These are phyloP conservation scores for Aspergillus sclerotioniger DNA, from an alignment of 495 filamentous ascomycete species.

Conservation along the genomic window DNA sequence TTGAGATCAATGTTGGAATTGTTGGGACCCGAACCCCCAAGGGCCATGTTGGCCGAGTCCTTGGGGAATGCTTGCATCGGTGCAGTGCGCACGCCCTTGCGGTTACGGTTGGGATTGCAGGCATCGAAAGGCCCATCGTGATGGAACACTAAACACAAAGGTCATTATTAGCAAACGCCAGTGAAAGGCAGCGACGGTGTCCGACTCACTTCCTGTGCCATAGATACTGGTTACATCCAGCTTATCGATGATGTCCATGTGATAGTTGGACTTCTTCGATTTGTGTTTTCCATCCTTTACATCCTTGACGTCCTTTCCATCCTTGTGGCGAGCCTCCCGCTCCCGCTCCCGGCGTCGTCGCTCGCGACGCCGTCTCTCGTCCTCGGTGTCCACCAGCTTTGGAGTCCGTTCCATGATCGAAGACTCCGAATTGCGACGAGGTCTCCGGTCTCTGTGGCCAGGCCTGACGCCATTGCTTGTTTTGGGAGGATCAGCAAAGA, in stretches of 20 bases:
- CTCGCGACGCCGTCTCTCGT: slow-evolving; percentile 73
- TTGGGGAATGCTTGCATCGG: slow-evolving; percentile 97
- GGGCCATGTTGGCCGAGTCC: slow-evolving; percentile 83
- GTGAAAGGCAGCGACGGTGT: not conserved
- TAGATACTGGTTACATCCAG: slow-evolving; percentile 97
- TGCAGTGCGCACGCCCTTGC: slow-evolving; percentile 74
- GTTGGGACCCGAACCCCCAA: slow-evolving; percentile 84
- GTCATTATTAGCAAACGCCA: slow-evolving; percentile 12
- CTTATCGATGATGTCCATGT: slow-evolving; percentile 93
- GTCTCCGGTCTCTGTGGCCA: slow-evolving; percentile 47
- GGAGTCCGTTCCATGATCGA: slow-evolving; percentile 70
- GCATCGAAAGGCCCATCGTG: slow-evolving; percentile 99
- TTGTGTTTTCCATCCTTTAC: not conserved
- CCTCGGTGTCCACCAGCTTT: slow-evolving; percentile 64
- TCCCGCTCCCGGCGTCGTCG: slow-evolving; percentile 67
- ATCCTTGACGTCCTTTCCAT: slow-evolving; percentile 37
- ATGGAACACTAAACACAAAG: slow-evolving; percentile 76
- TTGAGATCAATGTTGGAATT: slow-evolving; percentile 80
- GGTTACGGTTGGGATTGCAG: slow-evolving; percentile 92
- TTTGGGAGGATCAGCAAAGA: slow-evolving; percentile 58
- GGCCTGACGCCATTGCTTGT: slow-evolving; percentile 25
- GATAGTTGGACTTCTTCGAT: slow-evolving; percentile 51
- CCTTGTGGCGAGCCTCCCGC: slow-evolving; percentile 60
- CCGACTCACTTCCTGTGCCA: slow-evolving; percentile 82
- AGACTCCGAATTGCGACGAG: slow-evolving; percentile 90